A percentile compares a stretch with the other conserved stretches of the same genome.
These are phyloP conservation scores for Sporothrix dimorphospora DNA, from an alignment of 2,329 filamentous ascomycete species.

Conservation along the genomic window DNA sequence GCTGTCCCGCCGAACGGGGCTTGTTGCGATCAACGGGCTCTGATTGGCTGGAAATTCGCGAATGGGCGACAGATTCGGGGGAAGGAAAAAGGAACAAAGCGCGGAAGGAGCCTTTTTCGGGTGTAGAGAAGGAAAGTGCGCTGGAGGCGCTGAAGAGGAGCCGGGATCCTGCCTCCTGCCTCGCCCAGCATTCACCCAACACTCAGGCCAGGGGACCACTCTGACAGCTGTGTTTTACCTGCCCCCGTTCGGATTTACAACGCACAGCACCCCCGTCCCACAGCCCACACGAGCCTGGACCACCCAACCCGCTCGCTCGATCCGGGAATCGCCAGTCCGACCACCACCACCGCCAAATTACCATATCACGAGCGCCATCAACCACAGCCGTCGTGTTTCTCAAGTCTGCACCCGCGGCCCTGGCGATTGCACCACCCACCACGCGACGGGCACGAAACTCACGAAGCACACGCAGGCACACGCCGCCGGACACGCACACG, in stretches of 20 bases:
- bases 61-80: neutral
- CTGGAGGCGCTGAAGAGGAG: constrained; percentile 10
- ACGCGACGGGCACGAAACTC: constrained; percentile 12
- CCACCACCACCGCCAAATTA: constrained; percentile 5
- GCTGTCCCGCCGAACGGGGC: constrained; percentile 17
- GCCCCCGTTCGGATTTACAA: constrained; percentile 5
- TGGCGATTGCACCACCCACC: constrained; percentile 25
- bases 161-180: constrained; percentile 1
- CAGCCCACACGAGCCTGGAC: constrained; percentile 13
- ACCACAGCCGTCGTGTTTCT: neutral
- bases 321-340: constrained; percentile 24
- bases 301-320: constrained; percentile 16
- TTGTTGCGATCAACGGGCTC: constrained; percentile 2
- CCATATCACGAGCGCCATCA: constrained; percentile 16
- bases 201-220: neutral
- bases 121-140: constrained; percentile 20
- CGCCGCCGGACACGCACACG: constrained; percentile 6
- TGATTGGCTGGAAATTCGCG: constrained; percentile 23
- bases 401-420: constrained; percentile 16
- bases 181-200: neutral
- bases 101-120: constrained; percentile 17
- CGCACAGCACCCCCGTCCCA: constrained; percentile 1
- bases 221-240: constrained; percentile 11
- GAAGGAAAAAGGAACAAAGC: constrained; percentile 18
- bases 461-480: constrained; percentile 15